phyloP scores from a whole-genome alignment of 768 basidiomycete genomes.

The Macrolepiota fuliginosa region DNA sequence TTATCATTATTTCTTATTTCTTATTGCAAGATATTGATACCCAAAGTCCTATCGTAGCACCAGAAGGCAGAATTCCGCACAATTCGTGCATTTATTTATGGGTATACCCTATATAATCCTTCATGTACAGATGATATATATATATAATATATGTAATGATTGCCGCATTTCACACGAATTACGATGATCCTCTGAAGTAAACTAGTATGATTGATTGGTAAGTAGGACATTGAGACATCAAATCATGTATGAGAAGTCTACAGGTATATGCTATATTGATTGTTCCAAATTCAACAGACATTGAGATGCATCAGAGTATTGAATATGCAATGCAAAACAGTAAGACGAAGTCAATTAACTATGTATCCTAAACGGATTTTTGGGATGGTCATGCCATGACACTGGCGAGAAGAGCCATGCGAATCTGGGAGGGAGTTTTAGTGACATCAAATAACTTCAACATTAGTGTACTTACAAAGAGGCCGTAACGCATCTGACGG shows the following conservation, averaged over 20 bases:
- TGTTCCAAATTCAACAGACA: not conserved
- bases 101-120: no score
- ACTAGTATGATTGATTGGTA: not conserved
- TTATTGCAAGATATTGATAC: not conserved
- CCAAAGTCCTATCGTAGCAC: no score
- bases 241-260: not conserved
- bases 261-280: not conserved
- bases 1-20: not conserved
- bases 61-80: no score
- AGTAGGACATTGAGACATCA: not conserved
- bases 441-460: not conserved
- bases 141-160: no score
- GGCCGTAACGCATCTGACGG: slow-evolving; percentile 97
- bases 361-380: not conserved
- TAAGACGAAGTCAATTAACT: not conserved
- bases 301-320: not conserved
- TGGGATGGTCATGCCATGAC: slow-evolving; percentile 24
- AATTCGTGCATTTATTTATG: no score
- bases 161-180: no score
- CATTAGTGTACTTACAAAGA: slow-evolving; percentile 70
- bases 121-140: no score
- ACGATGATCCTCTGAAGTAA: not conserved
- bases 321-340: not conserved
- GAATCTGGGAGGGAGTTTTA: slow-evolving; percentile 21
- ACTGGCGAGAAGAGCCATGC: slow-evolving; percentile 34